Evolutionary conservation across 169 alveolate genomes (phyloP), one percentile per base, ranked within the genome.

Genomic region (Ichthyophthirius multifiliis): DNA sequence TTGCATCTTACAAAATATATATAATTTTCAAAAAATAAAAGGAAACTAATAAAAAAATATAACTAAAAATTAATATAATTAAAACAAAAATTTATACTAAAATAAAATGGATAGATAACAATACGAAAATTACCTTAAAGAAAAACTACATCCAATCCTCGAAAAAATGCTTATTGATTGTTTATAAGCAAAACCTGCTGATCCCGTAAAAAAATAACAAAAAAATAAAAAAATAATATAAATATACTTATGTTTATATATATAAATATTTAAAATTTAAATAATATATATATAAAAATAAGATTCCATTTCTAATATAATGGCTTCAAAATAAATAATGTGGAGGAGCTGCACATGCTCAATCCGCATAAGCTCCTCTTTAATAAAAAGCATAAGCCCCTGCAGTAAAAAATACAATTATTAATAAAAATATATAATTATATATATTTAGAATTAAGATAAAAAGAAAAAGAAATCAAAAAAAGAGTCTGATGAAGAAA

Each of bases 101-200:
- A 27, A 55, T 55, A 16, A 55, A 55, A 55, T 55, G 71, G 71
- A 55, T 55, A 55, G 39, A 55, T 15, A 55, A 27, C 5, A 55
- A 55, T 55, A 55, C 39, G 71, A 55, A 27, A 55, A 27, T 55
- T 55, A 55, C 31, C 43, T 55, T 16, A 55, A 27, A 5, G 71
- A 55, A 5, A 67, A 67, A 44, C 62, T 67, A 5, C 77, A 67
- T 20, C 77, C 77, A 20, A 13, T 67, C 0, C 41, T 34, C 16
- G 77, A 67, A 37, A 67, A 67, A 32, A 67, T 67, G 77, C 46
- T 67, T 34, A 23, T 67, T 13, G 77, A 67, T 67, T 12, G 15
- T 10, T 37, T 67, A 39, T 10, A 34, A 16, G 3, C 0, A 37
- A 67, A 44, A 20, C 77, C 77, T 2, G 30, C 4, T 18, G 77